Conservation (phyloP, 768 basidiomycete species). For the Paxillus rubicundulus region DNA sequence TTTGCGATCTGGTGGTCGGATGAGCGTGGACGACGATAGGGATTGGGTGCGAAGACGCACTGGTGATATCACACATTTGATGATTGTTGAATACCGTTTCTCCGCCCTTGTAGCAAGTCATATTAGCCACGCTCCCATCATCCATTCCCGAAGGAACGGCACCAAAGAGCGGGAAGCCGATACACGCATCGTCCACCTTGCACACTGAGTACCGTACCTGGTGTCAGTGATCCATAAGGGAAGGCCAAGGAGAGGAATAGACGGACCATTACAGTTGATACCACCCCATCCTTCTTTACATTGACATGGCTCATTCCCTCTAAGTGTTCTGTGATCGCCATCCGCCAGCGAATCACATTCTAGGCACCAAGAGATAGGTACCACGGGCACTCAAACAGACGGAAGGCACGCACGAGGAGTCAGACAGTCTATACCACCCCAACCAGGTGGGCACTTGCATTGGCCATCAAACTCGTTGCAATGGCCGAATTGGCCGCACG, state of each 20-base stretch:
- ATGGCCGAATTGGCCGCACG: conserved; percentile 87
- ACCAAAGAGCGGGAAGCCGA: conserved; percentile 67
- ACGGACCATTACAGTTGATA: conserved; percentile 93
- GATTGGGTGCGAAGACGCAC: conserved; percentile 45
- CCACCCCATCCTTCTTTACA: conserved; percentile 96
- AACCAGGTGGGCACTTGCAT: conserved; percentile 96
- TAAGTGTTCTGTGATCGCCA: conserved; percentile 77
- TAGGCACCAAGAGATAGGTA: conserved; percentile 29
- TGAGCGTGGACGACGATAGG: background rate
- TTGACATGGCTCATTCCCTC: conserved; percentile 75
- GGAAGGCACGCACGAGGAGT: conserved; percentile 68
- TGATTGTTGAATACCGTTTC: conserved; percentile 93
- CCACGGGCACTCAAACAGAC: conserved; percentile 2
- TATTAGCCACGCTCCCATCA: conserved; percentile 49
- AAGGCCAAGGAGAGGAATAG: background rate
- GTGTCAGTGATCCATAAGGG: background rate
- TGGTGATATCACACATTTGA: conserved; percentile 98
- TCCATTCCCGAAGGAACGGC: conserved; percentile 37
- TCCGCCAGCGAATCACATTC: conserved; percentile 95
- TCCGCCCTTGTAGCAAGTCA: conserved; percentile 94
- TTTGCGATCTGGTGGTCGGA: conserved; percentile 67
- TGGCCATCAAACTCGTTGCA: conserved; percentile 94
- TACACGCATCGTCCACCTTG: conserved; percentile 75
- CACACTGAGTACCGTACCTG: conserved; percentile 60
- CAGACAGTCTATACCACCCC: conserved; percentile 94